A percentile compares a stretch with the other conserved stretches of the same genome.
phyloP scores from a whole-genome alignment of 1,284 basidiomycete genomes.

The Garcileccinum viscosum region DNA sequence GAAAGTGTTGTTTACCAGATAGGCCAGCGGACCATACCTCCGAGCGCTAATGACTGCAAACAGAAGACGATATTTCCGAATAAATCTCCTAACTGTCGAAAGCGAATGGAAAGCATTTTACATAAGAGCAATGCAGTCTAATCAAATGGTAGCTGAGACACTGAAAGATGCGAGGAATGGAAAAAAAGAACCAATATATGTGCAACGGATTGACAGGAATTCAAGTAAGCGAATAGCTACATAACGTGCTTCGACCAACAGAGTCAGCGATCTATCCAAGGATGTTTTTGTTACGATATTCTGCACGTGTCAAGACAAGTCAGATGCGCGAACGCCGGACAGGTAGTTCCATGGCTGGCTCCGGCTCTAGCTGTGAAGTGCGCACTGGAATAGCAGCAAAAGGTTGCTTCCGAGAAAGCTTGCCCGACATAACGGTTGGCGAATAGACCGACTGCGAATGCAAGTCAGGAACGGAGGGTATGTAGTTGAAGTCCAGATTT shows the following conservation, averaged over 20 bases:
- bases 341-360: constrained; percentile 41
- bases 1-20: no score
- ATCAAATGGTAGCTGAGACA: neutral
- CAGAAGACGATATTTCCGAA: no score
- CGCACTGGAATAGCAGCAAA: constrained; percentile 35
- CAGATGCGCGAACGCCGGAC: constrained; percentile 13
- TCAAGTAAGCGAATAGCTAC: neutral
- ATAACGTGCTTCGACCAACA: neutral
- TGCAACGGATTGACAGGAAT: neutral
- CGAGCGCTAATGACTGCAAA: no score
- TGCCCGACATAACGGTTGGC: constrained; percentile 5
- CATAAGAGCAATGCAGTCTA: neutral
- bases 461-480: neutral
- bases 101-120: neutral
- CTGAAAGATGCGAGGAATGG: neutral
- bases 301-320: neutral
- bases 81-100: neutral
- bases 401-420: constrained; percentile 18
- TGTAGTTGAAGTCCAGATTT: neutral
- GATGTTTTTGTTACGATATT: neutral
- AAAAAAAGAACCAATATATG: neutral
- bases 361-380: constrained; percentile 39
- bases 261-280: neutral
- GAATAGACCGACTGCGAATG: constrained; percentile 5
- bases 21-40: neutral